phyloP scores from a whole-genome alignment of 2,329 filamentous ascomycete species.

The Alternaria alternata region DNA sequence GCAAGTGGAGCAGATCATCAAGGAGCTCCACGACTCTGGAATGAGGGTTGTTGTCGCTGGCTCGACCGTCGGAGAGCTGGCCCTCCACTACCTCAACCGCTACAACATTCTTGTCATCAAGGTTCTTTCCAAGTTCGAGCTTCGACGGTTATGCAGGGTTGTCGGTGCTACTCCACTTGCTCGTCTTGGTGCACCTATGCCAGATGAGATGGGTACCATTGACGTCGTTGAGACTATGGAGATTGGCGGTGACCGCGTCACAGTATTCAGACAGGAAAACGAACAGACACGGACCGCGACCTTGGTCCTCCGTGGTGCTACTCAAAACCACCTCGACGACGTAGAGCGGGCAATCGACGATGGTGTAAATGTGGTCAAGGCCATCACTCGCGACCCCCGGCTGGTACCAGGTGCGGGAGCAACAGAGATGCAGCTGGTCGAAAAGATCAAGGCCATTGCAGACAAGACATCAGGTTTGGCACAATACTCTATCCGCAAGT shows the following conservation, averaged over 20 bases:
- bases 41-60: conserved; percentile 91
- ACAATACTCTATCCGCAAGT: conserved; percentile 98
- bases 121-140: conserved; percentile 97
- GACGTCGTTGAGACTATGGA: conserved; percentile 97
- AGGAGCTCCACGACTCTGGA: conserved; percentile 94
- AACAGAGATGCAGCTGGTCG: conserved; percentile 91
- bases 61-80: conserved; percentile 92
- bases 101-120: conserved; percentile 96
- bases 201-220: conserved; percentile 97
- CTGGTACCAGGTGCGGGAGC: conserved; percentile 94
- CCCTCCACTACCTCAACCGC: conserved; percentile 96
- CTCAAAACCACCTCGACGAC: conserved; percentile 97
- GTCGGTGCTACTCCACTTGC: conserved; percentile 97
- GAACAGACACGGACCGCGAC: conserved; percentile 93
- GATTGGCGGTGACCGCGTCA: conserved; percentile 97
- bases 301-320: conserved; percentile 91
- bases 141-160: conserved; percentile 92
- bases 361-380: conserved; percentile 98
- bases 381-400: conserved; percentile 90
- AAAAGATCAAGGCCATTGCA: conserved; percentile 87
- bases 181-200: conserved; percentile 95
- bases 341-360: conserved; percentile 97
- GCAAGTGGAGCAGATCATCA: conserved; percentile 89
- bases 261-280: conserved; percentile 96
- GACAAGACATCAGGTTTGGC: conserved; percentile 92